These are phyloP conservation scores for Ustulina deusta DNA, from an alignment of 2,329 filamentous ascomycete genomes.

Conservation along the genomic window DNA sequence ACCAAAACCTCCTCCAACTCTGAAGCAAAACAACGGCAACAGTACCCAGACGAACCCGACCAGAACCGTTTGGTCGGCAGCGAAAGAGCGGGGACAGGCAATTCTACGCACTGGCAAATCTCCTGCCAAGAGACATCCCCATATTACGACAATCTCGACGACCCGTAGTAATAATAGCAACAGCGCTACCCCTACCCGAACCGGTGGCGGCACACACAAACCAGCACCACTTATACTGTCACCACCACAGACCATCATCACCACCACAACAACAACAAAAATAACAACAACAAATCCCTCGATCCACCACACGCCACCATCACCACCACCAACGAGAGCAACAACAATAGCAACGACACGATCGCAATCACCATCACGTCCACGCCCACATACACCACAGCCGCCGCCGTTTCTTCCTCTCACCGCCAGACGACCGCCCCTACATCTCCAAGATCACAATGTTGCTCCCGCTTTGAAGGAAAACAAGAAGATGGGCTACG, in stretches of 20 bases:
- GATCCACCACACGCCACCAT: slow-evolving; percentile 11
- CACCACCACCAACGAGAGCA: background rate
- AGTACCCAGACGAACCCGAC: slow-evolving; percentile 1
- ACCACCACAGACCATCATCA: background rate
- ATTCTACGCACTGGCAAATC: slow-evolving; percentile 21
- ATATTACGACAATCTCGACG: slow-evolving; percentile 38
- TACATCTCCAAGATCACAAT: slow-evolving; percentile 56
- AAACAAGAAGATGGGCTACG: slow-evolving; percentile 53
- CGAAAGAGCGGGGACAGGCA: slow-evolving; percentile 30
- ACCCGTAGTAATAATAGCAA: slow-evolving; percentile 26
- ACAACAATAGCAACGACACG: background rate
- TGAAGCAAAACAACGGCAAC: background rate
- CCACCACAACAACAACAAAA: background rate
- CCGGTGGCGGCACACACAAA: background rate
- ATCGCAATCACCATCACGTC: background rate
- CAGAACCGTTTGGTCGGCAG: slow-evolving; percentile 18
- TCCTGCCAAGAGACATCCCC: slow-evolving; percentile 28
- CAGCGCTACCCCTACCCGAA: background rate
- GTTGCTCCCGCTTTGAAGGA: slow-evolving; percentile 51
- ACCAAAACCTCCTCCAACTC: slow-evolving; percentile 23
- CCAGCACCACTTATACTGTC: slow-evolving; percentile 4
- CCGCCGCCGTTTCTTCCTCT: background rate
- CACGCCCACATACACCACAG: slow-evolving; percentile 6
- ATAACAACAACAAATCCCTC: slow-evolving; percentile 31
- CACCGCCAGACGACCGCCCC: slow-evolving; percentile 24